phyloP scores from a whole-genome alignment of 73 alveolate genomes.

The Paramecium pentaurelia region DNA sequence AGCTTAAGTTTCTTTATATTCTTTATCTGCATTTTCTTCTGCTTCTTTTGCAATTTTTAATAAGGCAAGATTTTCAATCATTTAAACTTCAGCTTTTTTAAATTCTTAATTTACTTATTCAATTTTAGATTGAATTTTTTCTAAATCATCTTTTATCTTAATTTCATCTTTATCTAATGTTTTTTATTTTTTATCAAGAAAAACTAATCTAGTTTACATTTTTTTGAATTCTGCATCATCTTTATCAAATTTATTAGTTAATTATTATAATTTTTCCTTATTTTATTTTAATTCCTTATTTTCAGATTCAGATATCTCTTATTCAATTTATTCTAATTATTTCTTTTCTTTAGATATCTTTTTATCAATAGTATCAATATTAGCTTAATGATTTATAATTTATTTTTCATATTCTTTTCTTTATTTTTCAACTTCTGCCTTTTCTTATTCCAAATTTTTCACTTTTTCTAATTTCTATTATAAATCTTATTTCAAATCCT shows the following conservation, averaged over 20 bases:
- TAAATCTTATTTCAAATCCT: slow-evolving; percentile 65
- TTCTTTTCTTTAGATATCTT: slow-evolving; percentile 51
- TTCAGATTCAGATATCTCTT: neutral
- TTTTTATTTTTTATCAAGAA: slow-evolving; percentile 57
- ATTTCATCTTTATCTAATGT: slow-evolving; percentile 54
- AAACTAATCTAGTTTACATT: slow-evolving; percentile 66
- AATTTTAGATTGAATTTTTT: slow-evolving; percentile 53
- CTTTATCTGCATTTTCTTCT: neutral
- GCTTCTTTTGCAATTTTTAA: slow-evolving; percentile 33
- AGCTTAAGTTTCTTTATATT: slow-evolving; percentile 9
- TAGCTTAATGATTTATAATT: slow-evolving; percentile 16
- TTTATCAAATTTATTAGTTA: slow-evolving; percentile 39
- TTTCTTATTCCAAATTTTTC: slow-evolving; percentile 68
- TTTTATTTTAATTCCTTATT: neutral
- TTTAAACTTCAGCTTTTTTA: slow-evolving; percentile 57
- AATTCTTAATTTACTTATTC: neutral
- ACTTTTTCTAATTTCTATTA: slow-evolving; percentile 58
- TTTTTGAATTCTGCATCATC: slow-evolving; percentile 70
- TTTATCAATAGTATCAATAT: slow-evolving; percentile 63
- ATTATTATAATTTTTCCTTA: neutral
- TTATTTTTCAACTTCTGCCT: slow-evolving; percentile 59
- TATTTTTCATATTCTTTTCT: slow-evolving; percentile 51
- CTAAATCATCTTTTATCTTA: slow-evolving; percentile 45
- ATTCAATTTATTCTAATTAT: neutral
- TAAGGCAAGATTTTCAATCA: slow-evolving; percentile 73